phyloP scores from a whole-genome alignment of 176 grass and related monocot species.

The Lolium perenne region DNA sequence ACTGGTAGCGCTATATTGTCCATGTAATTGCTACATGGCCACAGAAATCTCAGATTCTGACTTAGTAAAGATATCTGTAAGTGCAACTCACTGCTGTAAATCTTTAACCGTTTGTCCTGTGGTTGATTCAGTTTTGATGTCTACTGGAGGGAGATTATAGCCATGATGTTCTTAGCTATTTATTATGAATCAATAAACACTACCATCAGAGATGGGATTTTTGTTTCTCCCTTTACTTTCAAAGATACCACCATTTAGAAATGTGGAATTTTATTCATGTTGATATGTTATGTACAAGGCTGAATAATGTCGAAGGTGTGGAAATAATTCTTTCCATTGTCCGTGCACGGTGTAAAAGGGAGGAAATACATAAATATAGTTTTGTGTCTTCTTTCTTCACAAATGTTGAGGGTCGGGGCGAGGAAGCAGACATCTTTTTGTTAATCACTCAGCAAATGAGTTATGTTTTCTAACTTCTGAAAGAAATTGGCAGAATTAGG shows the following conservation, averaged over 20 bases:
- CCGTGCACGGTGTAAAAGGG: background rate
- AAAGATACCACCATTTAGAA: background rate
- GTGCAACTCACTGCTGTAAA: slow-evolving; percentile 50
- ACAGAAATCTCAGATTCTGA: slow-evolving; percentile 38
- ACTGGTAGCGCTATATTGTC: slow-evolving; percentile 21
- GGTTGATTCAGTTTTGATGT: slow-evolving; percentile 33
- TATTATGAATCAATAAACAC: slow-evolving; percentile 24
- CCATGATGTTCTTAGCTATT: slow-evolving; percentile 31
- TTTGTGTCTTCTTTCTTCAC: too few relatives aligned
- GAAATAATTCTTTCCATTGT: slow-evolving; percentile 3
- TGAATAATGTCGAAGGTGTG: background rate
- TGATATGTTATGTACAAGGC: background rate
- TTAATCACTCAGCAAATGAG: too few relatives aligned
- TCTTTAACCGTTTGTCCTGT: slow-evolving; percentile 33
- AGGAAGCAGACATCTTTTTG: too few relatives aligned
- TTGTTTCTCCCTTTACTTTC: background rate
- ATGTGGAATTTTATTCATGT: background rate
- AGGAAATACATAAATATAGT: background rate
- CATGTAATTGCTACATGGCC: slow-evolving; percentile 43
- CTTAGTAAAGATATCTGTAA: slow-evolving; percentile 42
- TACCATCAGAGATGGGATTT: background rate
- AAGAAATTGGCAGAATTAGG: too few relatives aligned
- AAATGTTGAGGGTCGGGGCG: too few relatives aligned
- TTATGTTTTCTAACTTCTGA: too few relatives aligned
- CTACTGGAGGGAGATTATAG: slow-evolving; percentile 37